Percentiles rank a stretch among this genome's conserved stretches.
phyloP scores from a whole-genome alignment of 495 filamentous ascomycete genomes.

The Viridothelium virens region DNA sequence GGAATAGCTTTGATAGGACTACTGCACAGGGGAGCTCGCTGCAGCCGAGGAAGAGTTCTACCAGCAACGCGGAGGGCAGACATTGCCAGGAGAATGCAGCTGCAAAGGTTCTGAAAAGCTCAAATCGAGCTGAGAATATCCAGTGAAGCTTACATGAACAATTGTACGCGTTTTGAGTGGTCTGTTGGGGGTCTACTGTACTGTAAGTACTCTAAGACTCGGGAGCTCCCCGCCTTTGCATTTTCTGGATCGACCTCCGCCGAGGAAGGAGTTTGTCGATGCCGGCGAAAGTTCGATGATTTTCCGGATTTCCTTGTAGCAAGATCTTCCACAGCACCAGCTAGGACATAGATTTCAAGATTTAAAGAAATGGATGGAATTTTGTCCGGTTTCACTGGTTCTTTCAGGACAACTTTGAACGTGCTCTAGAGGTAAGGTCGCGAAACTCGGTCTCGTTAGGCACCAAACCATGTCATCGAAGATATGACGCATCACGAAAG shows the following conservation, averaged over 20 bases:
- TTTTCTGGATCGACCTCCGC: neutral
- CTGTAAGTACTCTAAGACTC: too few relatives aligned
- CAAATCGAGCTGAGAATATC: neutral
- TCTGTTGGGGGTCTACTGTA: too few relatives aligned
- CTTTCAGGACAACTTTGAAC: too few relatives aligned
- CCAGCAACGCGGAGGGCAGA: neutral
- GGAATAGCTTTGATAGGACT: neutral
- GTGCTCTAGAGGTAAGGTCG: too few relatives aligned
- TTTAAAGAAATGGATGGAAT: too few relatives aligned
- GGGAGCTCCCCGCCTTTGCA: neutral
- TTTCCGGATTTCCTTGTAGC: too few relatives aligned
- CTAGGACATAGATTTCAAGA: too few relatives aligned
- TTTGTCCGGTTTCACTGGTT: too few relatives aligned
- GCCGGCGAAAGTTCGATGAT: neutral
- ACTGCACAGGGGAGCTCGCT: neutral
- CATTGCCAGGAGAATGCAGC: neutral
- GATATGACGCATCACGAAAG: too few relatives aligned
- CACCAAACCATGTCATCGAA: too few relatives aligned
- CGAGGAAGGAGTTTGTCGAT: neutral
- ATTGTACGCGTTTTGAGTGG: neutral
- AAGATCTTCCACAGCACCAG: too few relatives aligned
- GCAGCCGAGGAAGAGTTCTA: conserved; percentile 7
- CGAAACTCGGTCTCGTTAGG: too few relatives aligned
- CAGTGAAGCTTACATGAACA: neutral
- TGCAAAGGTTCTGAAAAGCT: neutral